Conservation (phyloP, 176 grass and related monocot species). For the Puccinellia tenuiflora region DNA sequence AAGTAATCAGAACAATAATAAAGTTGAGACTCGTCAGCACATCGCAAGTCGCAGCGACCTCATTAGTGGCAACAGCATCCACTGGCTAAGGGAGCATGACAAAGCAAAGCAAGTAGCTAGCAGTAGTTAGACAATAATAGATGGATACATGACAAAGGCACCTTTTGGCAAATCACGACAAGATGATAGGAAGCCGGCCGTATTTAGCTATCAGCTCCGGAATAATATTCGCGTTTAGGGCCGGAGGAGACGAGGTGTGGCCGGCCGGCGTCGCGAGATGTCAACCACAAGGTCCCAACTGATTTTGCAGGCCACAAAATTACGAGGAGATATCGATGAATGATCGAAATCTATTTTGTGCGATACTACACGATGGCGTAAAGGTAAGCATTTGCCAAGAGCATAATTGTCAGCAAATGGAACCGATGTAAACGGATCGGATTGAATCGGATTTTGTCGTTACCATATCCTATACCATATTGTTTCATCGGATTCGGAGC, state of each 20-base stretch:
- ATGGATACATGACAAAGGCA: background rate
- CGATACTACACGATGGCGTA: too few species aligned
- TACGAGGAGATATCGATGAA: background rate
- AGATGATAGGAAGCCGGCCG: background rate
- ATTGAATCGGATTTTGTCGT: too few species aligned
- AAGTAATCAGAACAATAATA: background rate
- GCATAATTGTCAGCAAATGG: too few species aligned
- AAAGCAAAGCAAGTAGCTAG: background rate
- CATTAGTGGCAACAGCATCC: background rate
- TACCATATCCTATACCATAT: too few species aligned
- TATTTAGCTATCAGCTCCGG: background rate
- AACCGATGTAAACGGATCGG: too few species aligned
- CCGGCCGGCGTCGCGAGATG: background rate
- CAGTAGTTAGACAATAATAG: background rate
- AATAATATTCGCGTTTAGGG: background rate
- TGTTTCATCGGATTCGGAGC: too few species aligned
- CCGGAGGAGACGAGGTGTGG: too few species aligned
- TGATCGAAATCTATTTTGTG: too few species aligned
- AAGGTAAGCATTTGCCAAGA: too few species aligned
- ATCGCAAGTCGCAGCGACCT: background rate
- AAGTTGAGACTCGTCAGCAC: background rate
- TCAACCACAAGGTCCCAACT: background rate
- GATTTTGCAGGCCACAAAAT: background rate
- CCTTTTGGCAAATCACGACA: background rate
- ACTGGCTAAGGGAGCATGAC: background rate